Evolutionary conservation across 2,329 filamentous ascomycete genomes (phyloP).

Genomic region (Myriosclerotinia duriaeana): DNA sequence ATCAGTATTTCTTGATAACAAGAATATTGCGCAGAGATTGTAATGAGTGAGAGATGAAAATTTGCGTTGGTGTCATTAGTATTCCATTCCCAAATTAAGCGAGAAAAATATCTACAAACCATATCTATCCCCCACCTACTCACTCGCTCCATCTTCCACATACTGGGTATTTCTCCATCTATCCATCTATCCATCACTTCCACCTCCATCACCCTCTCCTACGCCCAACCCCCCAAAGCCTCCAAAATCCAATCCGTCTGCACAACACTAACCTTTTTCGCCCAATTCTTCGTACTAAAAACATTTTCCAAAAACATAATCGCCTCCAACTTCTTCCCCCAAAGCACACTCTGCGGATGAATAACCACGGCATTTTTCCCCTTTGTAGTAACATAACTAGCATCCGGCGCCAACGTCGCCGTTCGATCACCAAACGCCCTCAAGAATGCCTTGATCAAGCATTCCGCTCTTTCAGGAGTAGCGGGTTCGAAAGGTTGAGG

Average conservation of each 20-base stretch:
- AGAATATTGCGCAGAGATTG: too few species aligned
- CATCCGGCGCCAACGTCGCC: conserved; percentile 59
- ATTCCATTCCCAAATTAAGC: too few species aligned
- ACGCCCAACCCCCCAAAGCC: conserved; percentile 29
- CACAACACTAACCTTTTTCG: conserved; percentile 63
- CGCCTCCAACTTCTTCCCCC: conserved; percentile 62
- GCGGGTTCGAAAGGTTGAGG: conserved; percentile 57
- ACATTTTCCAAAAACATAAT: conserved; percentile 70
- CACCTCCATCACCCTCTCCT: neutral
- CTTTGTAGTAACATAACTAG: conserved; percentile 58
- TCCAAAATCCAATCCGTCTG: conserved; percentile 57
- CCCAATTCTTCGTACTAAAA: conserved; percentile 65
- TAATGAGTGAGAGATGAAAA: too few species aligned
- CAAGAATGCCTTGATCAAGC: conserved; percentile 61
- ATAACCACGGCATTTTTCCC: conserved; percentile 62
- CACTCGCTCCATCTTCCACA: neutral
- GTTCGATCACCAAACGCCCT: conserved; percentile 61
- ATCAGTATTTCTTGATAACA: too few species aligned
- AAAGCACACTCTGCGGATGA: conserved; percentile 62
- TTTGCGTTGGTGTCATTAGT: too few species aligned
- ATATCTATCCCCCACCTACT: neutral
- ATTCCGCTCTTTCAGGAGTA: conserved; percentile 54
- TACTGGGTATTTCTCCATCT: conserved; percentile 3
- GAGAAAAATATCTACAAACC: neutral
- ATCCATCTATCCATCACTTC: neutral